These are phyloP conservation scores for Colletotrichum cordylinicola DNA, from an alignment of 2,329 filamentous ascomycete genomes.

Conservation along the genomic window DNA sequence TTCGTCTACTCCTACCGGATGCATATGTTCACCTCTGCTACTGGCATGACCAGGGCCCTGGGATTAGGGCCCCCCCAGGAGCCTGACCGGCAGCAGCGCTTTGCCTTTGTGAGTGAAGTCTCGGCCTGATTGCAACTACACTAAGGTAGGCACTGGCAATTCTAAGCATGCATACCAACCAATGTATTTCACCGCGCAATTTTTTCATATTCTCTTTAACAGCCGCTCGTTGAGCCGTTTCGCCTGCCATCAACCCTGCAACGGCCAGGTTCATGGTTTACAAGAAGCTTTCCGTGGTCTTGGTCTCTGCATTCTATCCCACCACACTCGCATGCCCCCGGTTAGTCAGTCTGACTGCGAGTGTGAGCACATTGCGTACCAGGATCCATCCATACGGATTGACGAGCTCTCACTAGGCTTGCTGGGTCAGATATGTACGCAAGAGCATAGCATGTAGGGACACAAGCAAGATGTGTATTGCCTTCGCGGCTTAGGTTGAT, in stretches of 20 bases:
- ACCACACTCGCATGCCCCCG: slow-evolving; percentile 14
- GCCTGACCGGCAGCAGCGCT: background rate
- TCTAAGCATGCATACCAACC: background rate
- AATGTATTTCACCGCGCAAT: background rate
- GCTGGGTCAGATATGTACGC: background rate
- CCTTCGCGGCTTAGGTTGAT: background rate
- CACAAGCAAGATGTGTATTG: background rate
- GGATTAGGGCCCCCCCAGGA: background rate
- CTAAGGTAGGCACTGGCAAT: background rate
- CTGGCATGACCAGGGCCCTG: background rate
- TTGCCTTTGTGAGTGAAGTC: background rate
- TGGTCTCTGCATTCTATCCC: slow-evolving; percentile 15
- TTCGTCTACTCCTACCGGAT: background rate
- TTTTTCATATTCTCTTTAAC: background rate
- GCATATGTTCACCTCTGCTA: background rate
- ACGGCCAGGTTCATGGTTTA: slow-evolving; percentile 14
- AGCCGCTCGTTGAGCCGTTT: background rate
- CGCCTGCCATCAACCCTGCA: background rate
- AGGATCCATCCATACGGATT: background rate
- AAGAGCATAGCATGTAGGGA: background rate
- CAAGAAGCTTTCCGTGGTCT: slow-evolving; percentile 18
- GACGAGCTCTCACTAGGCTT: background rate
- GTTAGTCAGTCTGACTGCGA: slow-evolving; percentile 6
- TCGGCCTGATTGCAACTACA: background rate
- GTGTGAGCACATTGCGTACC: background rate